Evolutionary conservation across 163 green algal species (phyloP), one percentile per base, ranked within the genome.

Genomic region (Chlamydomonas reinhardtii): DNA sequence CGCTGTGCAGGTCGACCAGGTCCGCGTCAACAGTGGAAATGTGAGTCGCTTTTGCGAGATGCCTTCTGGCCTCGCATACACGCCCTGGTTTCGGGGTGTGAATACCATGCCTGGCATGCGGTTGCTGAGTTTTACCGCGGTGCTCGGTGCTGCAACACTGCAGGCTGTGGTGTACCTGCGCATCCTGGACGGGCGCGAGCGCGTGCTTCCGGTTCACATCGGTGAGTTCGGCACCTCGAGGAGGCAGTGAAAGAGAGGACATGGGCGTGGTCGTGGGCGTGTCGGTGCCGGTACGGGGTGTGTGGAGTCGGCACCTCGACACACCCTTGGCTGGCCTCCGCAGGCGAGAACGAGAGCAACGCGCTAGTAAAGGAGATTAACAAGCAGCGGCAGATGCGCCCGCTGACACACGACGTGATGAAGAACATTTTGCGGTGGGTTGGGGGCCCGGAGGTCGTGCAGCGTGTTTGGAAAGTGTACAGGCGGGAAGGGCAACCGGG

Each of bases 291-390:
- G 29, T 72, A 39, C 37, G 71, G 56, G 71, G 32, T 32, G 37
- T 15, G 59, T 65, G 59, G 20, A 15, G 8, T 16, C 43, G 48
- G 11, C 48, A 56, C 48, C 11, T 56, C 48, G 11, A 20, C 48
- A 56, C 48, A 56, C 48, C 1, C 48, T 1, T 14, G 48, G 11
- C 12, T 2, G 1, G 1, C 15, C 32, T 2, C 31, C 27, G 2
- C 80, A 86, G 80, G 91, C 29, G 89, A 94, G 62, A 70, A 91
- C 72, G 91, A 94, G 66, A 93, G 86, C 80, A 90, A 89, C 64
- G 87, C 91, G 2, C 85, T 94, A 27, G 68, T 92, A 22, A 90
- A 89, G 72, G 91, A 94, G 85, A 93, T 94, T 14, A 90, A 87
- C 73, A 94, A 93, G 74, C 83, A 84, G 74, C 75, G 70, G 2